Percentiles rank a stretch among this genome's conserved stretches.
phyloP scores from a whole-genome alignment of 179 eudicot species.

The Corrigiola litoralis region DNA sequence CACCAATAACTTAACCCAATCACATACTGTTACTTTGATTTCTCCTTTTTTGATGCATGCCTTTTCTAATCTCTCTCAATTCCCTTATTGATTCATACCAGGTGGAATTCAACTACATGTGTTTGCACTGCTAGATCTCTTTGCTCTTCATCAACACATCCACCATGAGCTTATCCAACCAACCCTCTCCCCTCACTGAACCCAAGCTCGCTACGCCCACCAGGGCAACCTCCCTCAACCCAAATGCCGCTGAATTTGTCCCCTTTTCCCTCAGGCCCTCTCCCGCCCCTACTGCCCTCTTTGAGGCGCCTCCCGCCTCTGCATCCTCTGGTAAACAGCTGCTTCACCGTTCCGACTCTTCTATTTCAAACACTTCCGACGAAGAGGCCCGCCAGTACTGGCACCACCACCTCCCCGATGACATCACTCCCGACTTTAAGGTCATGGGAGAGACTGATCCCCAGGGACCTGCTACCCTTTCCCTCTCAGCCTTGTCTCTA shows the following conservation, averaged over 20 bases:
- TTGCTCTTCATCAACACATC: constrained; percentile 14
- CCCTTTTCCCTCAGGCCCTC: constrained; percentile 71
- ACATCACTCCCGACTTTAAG: constrained; percentile 91
- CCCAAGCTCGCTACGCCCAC: constrained; percentile 21
- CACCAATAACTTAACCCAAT: too few relatives aligned
- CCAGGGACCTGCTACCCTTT: constrained; percentile 39
- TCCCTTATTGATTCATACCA: too few relatives aligned
- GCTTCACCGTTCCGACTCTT: constrained; percentile 74
- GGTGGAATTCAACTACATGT: background rate
- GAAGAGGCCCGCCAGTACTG: constrained; percentile 90
- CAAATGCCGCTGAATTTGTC: constrained; percentile 91
- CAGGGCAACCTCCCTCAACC: constrained; percentile 58
- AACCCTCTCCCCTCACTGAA: constrained; percentile 30
- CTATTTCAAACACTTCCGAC: constrained; percentile 69
- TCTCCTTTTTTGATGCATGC: too few relatives aligned
- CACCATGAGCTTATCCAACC: constrained; percentile 47
- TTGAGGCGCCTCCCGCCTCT: constrained; percentile 25
- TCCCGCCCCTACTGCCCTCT: constrained; percentile 27
- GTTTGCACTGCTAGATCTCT: background rate
- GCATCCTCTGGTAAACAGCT: constrained; percentile 35
- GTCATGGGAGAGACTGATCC: constrained; percentile 52
- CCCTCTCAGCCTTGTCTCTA: constrained; percentile 62
- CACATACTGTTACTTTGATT: too few relatives aligned
- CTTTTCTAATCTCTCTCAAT: too few relatives aligned
- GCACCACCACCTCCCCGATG: constrained; percentile 94